phyloP scores from a whole-genome alignment of 306 rosid genomes.

The Fagus crenata region DNA sequence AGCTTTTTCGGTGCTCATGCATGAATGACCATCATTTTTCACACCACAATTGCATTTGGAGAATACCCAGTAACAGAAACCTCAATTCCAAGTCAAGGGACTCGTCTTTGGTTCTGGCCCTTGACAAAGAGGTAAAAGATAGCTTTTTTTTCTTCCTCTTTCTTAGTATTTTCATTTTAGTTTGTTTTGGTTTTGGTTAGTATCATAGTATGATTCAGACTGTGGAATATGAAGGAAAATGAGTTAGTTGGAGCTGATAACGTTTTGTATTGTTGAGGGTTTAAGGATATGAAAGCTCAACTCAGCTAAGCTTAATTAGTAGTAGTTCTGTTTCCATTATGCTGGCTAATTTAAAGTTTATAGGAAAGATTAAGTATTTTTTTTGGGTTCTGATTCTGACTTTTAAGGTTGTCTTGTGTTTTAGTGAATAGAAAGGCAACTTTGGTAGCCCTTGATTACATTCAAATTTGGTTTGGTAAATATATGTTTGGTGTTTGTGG shows the following conservation, averaged over 20 bases:
- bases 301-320: slow-evolving; percentile 4
- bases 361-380: neutral
- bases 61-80: slow-evolving; percentile 17
- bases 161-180: neutral
- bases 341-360: neutral
- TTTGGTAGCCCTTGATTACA: neutral
- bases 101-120: slow-evolving; percentile 42
- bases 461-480: neutral
- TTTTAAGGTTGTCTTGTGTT: too few relatives aligned
- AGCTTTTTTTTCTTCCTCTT: slow-evolving; percentile 52
- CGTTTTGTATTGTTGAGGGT: neutral
- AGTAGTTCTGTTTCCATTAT: neutral
- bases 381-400: slow-evolving; percentile 2
- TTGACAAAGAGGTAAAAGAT: slow-evolving; percentile 65
- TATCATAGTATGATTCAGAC: slow-evolving; percentile 5
- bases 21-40: slow-evolving; percentile 30
- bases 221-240: neutral
- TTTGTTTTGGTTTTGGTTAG: neutral
- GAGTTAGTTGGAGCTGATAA: neutral
- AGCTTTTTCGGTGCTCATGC: slow-evolving; percentile 26
- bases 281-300: neutral
- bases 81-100: slow-evolving; percentile 32
- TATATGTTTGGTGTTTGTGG: too few relatives aligned
- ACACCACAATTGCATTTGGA: slow-evolving; percentile 34
- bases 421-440: neutral